These are phyloP conservation scores for Globisporangium iwayamae DNA, from an alignment of 352 stramenopile species.

Conservation along the genomic window DNA sequence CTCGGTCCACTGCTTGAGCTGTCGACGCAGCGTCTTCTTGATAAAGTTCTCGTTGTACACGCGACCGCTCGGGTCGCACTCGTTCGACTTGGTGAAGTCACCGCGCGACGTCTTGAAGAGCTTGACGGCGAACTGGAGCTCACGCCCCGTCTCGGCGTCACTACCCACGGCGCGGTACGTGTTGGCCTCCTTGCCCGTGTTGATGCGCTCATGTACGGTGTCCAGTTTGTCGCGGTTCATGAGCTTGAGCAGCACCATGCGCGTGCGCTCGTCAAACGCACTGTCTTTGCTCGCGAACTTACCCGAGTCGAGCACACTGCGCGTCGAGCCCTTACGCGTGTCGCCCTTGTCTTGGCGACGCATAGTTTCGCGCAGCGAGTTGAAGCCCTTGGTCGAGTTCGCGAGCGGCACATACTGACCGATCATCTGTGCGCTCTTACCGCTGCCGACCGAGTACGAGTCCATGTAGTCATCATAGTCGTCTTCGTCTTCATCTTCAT, in stretches of 20 bases:
- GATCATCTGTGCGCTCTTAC: slow-evolving; percentile 5
- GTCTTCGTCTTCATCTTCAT: slow-evolving; percentile 18
- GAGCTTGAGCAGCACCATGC: slow-evolving; percentile 44
- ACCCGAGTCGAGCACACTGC: slow-evolving; percentile 18
- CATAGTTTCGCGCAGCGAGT: slow-evolving; percentile 30
- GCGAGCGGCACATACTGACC: slow-evolving; percentile 7
- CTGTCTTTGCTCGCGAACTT: slow-evolving; percentile 38
- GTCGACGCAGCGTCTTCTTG: slow-evolving; percentile 54
- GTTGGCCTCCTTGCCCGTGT: slow-evolving; percentile 42
- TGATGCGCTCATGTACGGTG: slow-evolving; percentile 37
- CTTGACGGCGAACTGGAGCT: slow-evolving; percentile 45
- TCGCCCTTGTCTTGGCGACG: slow-evolving; percentile 30
- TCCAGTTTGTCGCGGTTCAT: slow-evolving; percentile 35
- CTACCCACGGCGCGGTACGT: slow-evolving; percentile 47
- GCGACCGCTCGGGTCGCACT: slow-evolving; percentile 47
- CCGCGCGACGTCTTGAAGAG: slow-evolving; percentile 65
- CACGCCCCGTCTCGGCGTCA: slow-evolving; percentile 19
- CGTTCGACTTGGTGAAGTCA: slow-evolving; percentile 43
- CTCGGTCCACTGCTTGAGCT: slow-evolving; percentile 52
- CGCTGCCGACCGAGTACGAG: slow-evolving; percentile 5
- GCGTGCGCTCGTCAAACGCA: slow-evolving; percentile 51
- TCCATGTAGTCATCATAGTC: slow-evolving; percentile 23
- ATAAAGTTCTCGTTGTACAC: slow-evolving; percentile 50
- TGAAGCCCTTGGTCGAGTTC: slow-evolving; percentile 16
- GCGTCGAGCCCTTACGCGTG: slow-evolving; percentile 15